Evolutionary conservation across 345 rosid genomes (phyloP), one percentile per base, ranked within the genome.

Genomic region (Brassica juncea): DNA sequence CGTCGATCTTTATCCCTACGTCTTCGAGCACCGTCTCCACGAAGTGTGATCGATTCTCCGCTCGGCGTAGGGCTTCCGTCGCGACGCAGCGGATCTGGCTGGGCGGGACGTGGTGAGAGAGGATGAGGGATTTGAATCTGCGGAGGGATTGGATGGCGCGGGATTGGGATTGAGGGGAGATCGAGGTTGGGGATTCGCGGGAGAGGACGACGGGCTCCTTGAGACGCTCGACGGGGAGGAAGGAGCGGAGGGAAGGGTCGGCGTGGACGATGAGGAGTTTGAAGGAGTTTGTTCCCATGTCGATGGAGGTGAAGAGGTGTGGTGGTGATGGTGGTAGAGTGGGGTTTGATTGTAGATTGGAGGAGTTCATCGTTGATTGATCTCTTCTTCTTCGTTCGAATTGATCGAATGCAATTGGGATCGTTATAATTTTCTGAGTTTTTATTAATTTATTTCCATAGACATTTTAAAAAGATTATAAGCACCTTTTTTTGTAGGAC

Each of bases 271-370:
- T 89, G 9, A 88, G 82, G 68, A 89, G 85, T 79, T 89, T 91
- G 82, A 89, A 89, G 35, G 94, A 86, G 78, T 87, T 88, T 15
- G 92, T 88, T 39, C 92, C 94, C 87, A 91, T 85, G 79, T 91
- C 97, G 25, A 89, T 84, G 71, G 90, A 81, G 42, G 97, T 89
- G 54, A 86, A 91, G 37, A 88, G 87, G 21, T 73, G 15, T 4
- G 5, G 35, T 32, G 35, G 35, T 39, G 80, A 55, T 35, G 78
- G 57, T 35, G 78, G 35, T 71, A 14, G 5, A n/a, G 34, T 12
- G 10, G n/a, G 71, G 15, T 3, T 23, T 8, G 70, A 42, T 10
- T 67, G 83, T 58, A 77, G 31, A 71, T 66, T 85, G 0, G 70
- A 34, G 6, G 63, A 59, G 55, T 66, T 76, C 85, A 82, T 85